Conservation (phyloP, 2,329 filamentous ascomycete species). For the Ophiognomonia clavigignenti-juglandacearum region DNA sequence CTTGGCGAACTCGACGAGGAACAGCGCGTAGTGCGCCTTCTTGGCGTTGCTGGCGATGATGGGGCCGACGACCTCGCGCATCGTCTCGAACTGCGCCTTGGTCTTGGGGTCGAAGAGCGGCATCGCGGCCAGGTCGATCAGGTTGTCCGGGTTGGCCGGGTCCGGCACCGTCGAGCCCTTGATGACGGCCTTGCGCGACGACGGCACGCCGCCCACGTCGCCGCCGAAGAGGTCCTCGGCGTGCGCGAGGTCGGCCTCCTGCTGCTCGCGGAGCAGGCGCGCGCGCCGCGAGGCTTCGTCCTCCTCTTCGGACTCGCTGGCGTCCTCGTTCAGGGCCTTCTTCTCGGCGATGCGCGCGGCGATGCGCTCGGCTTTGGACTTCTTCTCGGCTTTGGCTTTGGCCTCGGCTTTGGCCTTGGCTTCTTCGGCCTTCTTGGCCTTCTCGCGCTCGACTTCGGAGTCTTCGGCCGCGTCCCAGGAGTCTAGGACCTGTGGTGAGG, state of each 20-base stretch:
- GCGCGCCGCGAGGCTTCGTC: slow-evolving; percentile 68
- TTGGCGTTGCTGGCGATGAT: slow-evolving; percentile 70
- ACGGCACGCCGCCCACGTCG: slow-evolving; percentile 62
- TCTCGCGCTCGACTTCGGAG: slow-evolving; percentile 94
- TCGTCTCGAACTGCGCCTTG: slow-evolving; percentile 77
- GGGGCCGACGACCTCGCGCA: slow-evolving; percentile 75
- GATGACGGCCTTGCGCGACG: slow-evolving; percentile 61
- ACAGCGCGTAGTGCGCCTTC: slow-evolving; percentile 86
- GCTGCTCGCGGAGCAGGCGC: slow-evolving; percentile 72
- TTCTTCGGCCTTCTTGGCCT: slow-evolving; percentile 80
- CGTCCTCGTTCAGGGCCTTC: slow-evolving; percentile 45
- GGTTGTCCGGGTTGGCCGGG: slow-evolving; percentile 66
- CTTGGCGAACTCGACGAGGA: slow-evolving; percentile 88
- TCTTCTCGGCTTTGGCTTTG: slow-evolving; percentile 84
- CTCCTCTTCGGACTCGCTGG: slow-evolving; percentile 61
- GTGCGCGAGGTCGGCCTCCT: slow-evolving; percentile 83
- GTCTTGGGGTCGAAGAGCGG: slow-evolving; percentile 85
- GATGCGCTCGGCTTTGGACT: slow-evolving; percentile 81
- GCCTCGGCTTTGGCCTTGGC: slow-evolving; percentile 86
- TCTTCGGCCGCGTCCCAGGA: slow-evolving; percentile 97
- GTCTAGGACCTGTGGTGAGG: slow-evolving; percentile 67
- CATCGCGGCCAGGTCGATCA: slow-evolving; percentile 75
- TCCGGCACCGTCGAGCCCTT: slow-evolving; percentile 62
- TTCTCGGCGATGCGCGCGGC: slow-evolving; percentile 68
- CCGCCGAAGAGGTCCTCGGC: slow-evolving; percentile 85